phyloP scores from a whole-genome alignment of 257 asterid species.

The Fraxinus pennsylvanica region DNA sequence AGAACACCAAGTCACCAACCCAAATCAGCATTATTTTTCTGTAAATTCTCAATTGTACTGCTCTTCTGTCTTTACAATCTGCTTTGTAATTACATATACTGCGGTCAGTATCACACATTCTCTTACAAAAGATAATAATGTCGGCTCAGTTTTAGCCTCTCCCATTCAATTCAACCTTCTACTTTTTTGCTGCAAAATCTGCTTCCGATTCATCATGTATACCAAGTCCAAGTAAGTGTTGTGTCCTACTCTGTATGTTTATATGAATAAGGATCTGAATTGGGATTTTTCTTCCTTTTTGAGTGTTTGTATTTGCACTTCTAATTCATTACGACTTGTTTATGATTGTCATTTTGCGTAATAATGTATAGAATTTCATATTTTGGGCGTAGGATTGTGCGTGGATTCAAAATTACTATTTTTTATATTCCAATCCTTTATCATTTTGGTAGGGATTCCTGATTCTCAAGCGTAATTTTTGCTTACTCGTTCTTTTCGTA shows the following conservation, averaged over 20 bases:
- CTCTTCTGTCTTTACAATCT: background rate
- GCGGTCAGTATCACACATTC: background rate
- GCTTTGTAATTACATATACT: background rate
- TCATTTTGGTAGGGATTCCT: background rate
- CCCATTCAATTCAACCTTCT: background rate
- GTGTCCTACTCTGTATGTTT: background rate
- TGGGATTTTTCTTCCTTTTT: conserved; percentile 6
- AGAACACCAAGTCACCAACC: background rate
- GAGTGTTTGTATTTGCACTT: background rate
- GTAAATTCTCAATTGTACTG: background rate
- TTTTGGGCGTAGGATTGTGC: background rate
- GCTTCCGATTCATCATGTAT: conserved; percentile 24
- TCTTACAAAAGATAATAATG: background rate
- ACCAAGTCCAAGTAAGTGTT: conserved; percentile 42
- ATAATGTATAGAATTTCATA: background rate
- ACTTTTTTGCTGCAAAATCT: background rate
- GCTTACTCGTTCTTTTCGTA: no score
- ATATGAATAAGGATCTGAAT: conserved; percentile 31
- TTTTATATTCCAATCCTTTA: background rate
- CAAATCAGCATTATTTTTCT: conserved; percentile 10
- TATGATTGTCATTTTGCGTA: background rate
- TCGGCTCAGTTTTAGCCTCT: background rate
- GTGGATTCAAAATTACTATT: background rate
- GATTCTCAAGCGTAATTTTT: background rate
- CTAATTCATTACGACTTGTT: no score